Base-by-base conservation (phyloP, 768 basidiomycete species). In the Termitomyces sp. region DNA sequence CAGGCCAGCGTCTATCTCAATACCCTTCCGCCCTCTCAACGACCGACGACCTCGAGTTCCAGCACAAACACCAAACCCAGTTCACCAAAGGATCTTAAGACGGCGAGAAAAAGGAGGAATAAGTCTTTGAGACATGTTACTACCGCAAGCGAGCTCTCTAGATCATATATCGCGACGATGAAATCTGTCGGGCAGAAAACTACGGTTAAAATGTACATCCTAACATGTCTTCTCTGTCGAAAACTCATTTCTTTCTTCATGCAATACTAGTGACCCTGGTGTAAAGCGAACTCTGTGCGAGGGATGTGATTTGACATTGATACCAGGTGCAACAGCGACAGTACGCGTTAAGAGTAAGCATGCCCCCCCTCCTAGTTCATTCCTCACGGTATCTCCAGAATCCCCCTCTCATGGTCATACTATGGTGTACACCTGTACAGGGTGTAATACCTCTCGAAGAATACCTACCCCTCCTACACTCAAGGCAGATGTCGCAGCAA, bases 221-320 rank as follows among this genome's bases (percentile, higher is more conserved):
- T 56, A 38, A 1, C 32, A 1, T 37, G n/a, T 57, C 17, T 16
- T 42, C 32, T 50, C 34, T 41, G n/a, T 63, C 6, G 27, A 27
- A 6, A 46, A 42, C 2, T 43, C 17, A 43, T 48, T 35, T 21
- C 31, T 53, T 34, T 56, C 3, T 35, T 38, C 3, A 38, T 38
- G 19, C 31, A 29, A 31, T 46, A 27, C 43, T 61, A 93, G 92
- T 63, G 92, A 95, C 67, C 92, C 92, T 0, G 74, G 81, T 0
- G 78, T 95, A n/a, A 95, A 95, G 68, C 85, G 92, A 11, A 83
- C 86, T 1, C 63, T 93, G 7, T 95, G 92, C 72, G 84, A 81
- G 66, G 75, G 76, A 1, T 95, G 92, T 65, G 76, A 81, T 55
- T 67, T 75, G 0, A 76, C 86, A 8, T 75, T 94, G 4, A 62